Conservation (phyloP, 352 stramenopile species). For the Elongisporangium undulatum region DNA sequence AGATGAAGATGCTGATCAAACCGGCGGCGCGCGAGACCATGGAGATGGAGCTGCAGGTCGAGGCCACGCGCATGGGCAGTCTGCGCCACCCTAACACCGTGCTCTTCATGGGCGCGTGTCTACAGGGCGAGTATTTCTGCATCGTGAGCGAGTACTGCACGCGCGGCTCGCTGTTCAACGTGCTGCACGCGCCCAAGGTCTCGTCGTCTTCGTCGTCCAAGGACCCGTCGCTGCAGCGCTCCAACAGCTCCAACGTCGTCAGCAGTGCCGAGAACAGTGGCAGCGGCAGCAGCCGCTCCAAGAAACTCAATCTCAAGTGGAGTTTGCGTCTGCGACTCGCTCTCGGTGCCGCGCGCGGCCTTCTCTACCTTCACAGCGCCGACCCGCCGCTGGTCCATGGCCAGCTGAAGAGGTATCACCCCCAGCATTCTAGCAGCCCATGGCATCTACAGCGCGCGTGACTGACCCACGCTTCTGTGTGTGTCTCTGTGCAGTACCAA, state of each 20-base stretch:
- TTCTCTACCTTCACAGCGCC: constrained; percentile 83
- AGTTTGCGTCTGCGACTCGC: constrained; percentile 77
- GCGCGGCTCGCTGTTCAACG: constrained; percentile 94
- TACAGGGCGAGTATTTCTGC: constrained; percentile 94
- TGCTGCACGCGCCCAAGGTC: constrained; percentile 70
- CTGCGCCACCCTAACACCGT: constrained; percentile 98
- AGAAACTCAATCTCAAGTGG: constrained; percentile 73
- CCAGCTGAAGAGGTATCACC: constrained; percentile 62
- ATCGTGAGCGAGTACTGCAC: constrained; percentile 96
- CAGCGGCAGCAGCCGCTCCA: constrained; percentile 9
- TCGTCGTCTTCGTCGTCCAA: constrained; percentile 18
- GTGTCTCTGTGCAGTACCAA: constrained; percentile 41
- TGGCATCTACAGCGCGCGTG: background rate
- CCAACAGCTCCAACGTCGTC: background rate
- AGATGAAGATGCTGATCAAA: constrained; percentile 82
- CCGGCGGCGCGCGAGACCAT: constrained; percentile 61
- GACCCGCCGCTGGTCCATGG: constrained; percentile 82
- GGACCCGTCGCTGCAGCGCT: constrained; percentile 1
- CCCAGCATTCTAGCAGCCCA: no score
- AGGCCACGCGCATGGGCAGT: constrained; percentile 81
- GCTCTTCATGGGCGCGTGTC: constrained; percentile 97
- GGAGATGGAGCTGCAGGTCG: constrained; percentile 78
- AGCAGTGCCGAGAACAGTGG: constrained; percentile 4
- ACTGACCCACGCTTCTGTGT: background rate
- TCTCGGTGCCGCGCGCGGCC: constrained; percentile 65